Conservation (phyloP, 352 stramenopile species). For the Phytophthora pinifolia region DNA sequence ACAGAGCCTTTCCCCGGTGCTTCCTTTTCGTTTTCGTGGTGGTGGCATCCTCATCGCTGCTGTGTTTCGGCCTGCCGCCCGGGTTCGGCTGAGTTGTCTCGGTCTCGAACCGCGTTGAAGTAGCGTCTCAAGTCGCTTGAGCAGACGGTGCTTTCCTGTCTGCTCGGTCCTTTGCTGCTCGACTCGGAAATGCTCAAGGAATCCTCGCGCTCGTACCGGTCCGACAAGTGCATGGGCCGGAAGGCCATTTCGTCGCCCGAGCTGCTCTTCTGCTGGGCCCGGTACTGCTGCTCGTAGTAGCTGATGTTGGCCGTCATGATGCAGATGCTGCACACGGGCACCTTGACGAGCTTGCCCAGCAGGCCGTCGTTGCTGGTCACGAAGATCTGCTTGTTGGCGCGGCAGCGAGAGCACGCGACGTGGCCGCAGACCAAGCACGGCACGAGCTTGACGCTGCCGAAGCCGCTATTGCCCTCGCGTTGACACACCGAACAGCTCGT, state of each 20-base stretch:
- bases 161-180: conserved; percentile 21
- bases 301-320: conserved; percentile 39
- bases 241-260: conserved; percentile 27
- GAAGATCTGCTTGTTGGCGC: conserved; percentile 46
- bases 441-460: conserved; percentile 44
- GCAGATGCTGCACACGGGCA: conserved; percentile 39
- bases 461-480: conserved; percentile 34
- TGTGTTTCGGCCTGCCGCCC: conserved; percentile 5
- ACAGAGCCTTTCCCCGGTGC: no score
- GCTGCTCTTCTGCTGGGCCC: conserved; percentile 28
- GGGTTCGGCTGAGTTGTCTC: conserved; percentile 13
- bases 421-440: conserved; percentile 47
- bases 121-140: conserved; percentile 19
- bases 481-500: conserved; percentile 31
- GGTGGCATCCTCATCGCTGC: not conserved
- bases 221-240: conserved; percentile 26
- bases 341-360: conserved; percentile 40
- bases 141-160: conserved; percentile 15
- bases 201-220: conserved; percentile 23
- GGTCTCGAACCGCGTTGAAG: conserved; percentile 17
- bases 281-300: conserved; percentile 33
- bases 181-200: conserved; percentile 30
- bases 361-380: conserved; percentile 38
- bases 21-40: no score
- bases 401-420: conserved; percentile 43